These are phyloP conservation scores for Hortaea werneckii DNA, from an alignment of 2,329 filamentous ascomycete species.

Conservation along the genomic window DNA sequence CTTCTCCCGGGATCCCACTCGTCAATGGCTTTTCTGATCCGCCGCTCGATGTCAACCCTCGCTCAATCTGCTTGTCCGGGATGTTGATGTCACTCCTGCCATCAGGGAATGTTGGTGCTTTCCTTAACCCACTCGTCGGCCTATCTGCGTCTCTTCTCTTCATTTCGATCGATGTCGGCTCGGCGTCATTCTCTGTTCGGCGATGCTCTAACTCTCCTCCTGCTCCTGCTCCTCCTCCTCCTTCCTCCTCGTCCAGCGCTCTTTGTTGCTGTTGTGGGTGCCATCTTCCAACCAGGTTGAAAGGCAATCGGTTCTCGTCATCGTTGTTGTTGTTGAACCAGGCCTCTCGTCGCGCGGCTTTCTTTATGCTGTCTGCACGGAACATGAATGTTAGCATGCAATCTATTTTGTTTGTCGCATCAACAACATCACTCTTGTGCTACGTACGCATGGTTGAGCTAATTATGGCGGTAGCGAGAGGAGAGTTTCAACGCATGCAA, in stretches of 20 bases:
- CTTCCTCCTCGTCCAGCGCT: conserved; percentile 14
- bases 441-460: neutral
- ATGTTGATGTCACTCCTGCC: conserved; percentile 3
- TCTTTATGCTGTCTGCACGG: conserved; percentile 18
- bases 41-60: conserved; percentile 8
- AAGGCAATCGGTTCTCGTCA: conserved; percentile 8
- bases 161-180: conserved; percentile 10
- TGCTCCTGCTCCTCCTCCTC: conserved; percentile 4
- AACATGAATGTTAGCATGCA: neutral
- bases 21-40: neutral
- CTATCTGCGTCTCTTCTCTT: conserved; percentile 4
- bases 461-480: neutral
- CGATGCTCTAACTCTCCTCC: conserved; percentile 6
- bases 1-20: neutral
- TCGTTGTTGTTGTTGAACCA: conserved; percentile 18
- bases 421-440: too few relatives aligned
- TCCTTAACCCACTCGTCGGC: conserved; percentile 2
- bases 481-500: neutral
- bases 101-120: conserved; percentile 14
- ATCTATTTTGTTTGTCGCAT: too few relatives aligned
- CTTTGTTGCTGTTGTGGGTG: conserved; percentile 7
- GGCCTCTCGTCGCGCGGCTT: conserved; percentile 16
- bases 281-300: conserved; percentile 19
- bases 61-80: conserved; percentile 2
- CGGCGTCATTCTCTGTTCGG: conserved; percentile 11